Evolutionary conservation across 2,329 filamentous ascomycete genomes (phyloP), one percentile per base, ranked within the genome.

Genomic region (Colletotrichum higginsianum): DNA sequence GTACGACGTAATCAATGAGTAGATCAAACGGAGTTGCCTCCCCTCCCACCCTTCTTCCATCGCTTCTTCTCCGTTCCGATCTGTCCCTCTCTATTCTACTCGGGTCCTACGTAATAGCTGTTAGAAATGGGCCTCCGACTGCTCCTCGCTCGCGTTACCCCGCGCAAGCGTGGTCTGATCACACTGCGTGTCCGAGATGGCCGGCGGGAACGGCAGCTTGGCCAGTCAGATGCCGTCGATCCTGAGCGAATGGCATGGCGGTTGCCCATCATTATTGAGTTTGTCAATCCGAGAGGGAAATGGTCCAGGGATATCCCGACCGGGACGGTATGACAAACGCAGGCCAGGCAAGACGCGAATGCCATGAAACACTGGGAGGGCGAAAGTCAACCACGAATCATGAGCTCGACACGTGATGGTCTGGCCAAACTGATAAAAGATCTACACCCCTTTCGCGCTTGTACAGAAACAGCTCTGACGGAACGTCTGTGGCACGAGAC

Each of bases 161-260:
- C 69, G 69, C 69, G 69, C 65, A 40, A 47, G 30, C 38, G 47
- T 67, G 60, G 66, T 69, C 69, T 72, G 69, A 69, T 72, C 58
- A 60, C 40, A 49, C 16, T 44, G 15, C 23, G 46, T 60, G 42
- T 47, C 67, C 62, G 42, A 67, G 62, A 61, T 60, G 47, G 58
- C 53, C 55, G 60, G 53, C 66, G 8, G 21, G 61, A 50, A 23
- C 47, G n/a, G n/a, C 47, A 50, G 46, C n/a, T 50, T 26, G 44
- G 21, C 69, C 65, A 72, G 53, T 72, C 65, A 72, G 46, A 64
- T 40, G 52, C 60, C 66, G 60, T 55, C 69, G 69, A 69, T 72
- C 69, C 44, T 58, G 49, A 15, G 49, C 15, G n/a, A 61, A 26
- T 42, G 53, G 56, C 64, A 57, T n/a, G 53, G 44, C 11, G 12